Evolutionary conservation across 257 asterid species (phyloP).

Genomic region (Hygrophila difformis): DNA sequence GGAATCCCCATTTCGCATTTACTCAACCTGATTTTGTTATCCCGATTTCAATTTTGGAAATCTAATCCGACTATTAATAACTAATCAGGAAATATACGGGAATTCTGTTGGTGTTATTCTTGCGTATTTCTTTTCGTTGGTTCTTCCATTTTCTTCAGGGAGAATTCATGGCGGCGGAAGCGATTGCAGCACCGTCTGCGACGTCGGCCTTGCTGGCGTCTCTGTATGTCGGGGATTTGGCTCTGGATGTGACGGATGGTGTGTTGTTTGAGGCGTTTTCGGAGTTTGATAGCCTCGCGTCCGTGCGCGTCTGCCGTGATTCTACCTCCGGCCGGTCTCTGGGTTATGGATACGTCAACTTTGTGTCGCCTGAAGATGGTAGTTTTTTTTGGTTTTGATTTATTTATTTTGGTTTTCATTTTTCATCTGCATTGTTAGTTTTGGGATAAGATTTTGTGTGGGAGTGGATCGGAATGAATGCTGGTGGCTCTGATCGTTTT

Average conservation of each 20-base stretch:
- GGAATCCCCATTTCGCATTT: too few relatives aligned
- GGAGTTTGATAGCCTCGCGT: conserved; percentile 33
- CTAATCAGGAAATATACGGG: background rate
- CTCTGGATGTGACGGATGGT: conserved; percentile 33
- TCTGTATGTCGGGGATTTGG: conserved; percentile 56
- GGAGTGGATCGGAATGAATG: conserved; percentile 12
- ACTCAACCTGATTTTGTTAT: too few relatives aligned
- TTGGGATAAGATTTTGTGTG: conserved; percentile 4
- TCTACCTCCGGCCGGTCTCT: conserved; percentile 40
- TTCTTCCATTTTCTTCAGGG: background rate
- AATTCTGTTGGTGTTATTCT: background rate
- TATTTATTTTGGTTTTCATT: too few relatives aligned
- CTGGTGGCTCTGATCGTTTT: background rate
- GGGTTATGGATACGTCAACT: conserved; percentile 50
- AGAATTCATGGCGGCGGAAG: conserved; percentile 29
- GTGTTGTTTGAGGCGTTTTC: conserved; percentile 30
- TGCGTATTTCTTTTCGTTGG: too few relatives aligned
- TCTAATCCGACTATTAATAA: too few relatives aligned
- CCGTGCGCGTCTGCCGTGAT: conserved; percentile 53
- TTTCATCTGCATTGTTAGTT: background rate
- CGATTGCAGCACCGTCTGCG: conserved; percentile 18
- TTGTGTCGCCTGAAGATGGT: conserved; percentile 41
- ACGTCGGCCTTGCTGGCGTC: too few relatives aligned
- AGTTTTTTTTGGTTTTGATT: background rate
- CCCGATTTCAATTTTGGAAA: too few relatives aligned